Percentiles rank a stretch among this genome's conserved stretches.
Conservation (phyloP, 768 basidiomycete species). For the Boletus pseudopeckii region DNA sequence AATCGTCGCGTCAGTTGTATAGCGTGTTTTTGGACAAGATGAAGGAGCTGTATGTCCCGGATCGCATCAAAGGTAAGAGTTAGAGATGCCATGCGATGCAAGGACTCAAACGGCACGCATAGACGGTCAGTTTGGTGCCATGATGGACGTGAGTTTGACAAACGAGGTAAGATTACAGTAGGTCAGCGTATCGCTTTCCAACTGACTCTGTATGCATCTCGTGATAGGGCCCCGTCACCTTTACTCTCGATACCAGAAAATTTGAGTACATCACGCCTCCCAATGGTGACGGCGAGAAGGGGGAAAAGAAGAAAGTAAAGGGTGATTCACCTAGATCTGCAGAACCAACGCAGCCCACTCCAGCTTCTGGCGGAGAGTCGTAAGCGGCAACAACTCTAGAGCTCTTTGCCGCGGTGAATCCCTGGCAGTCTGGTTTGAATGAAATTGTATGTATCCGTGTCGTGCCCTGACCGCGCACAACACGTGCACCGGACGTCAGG, state of each 20-base stretch:
- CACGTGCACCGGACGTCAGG: neutral
- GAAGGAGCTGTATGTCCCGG: conserved; percentile 59
- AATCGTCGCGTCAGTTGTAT: conserved; percentile 68
- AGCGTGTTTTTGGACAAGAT: conserved; percentile 68
- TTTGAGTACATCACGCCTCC: conserved; percentile 55
- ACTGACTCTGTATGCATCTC: conserved; percentile 1
- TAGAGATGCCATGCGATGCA: neutral
- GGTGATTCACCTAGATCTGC: conserved; percentile 1
- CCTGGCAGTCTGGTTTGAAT: neutral
- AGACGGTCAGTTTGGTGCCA: conserved; percentile 95
- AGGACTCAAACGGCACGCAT: neutral
- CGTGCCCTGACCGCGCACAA: neutral
- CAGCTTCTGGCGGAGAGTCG: neutral
- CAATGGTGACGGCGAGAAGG: conserved; percentile 7
- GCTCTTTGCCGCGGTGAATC: too few relatives aligned
- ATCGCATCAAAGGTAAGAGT: conserved; percentile 71
- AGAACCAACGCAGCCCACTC: conserved; percentile 3
- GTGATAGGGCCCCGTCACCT: conserved; percentile 75
- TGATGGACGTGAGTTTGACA: conserved; percentile 87
- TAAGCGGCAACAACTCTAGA: conserved; percentile 2
- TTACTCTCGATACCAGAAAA: conserved; percentile 79
- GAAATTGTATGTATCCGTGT: neutral
- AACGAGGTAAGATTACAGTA: conserved; percentile 65
- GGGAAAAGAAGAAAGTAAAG: conserved; percentile 6
- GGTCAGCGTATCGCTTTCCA: neutral